A percentile compares a stretch with the other conserved stretches of the same genome.
These are phyloP conservation scores for Athelia sp. DNA, from an alignment of 1,284 basidiomycete genomes.

Conservation along the genomic window DNA sequence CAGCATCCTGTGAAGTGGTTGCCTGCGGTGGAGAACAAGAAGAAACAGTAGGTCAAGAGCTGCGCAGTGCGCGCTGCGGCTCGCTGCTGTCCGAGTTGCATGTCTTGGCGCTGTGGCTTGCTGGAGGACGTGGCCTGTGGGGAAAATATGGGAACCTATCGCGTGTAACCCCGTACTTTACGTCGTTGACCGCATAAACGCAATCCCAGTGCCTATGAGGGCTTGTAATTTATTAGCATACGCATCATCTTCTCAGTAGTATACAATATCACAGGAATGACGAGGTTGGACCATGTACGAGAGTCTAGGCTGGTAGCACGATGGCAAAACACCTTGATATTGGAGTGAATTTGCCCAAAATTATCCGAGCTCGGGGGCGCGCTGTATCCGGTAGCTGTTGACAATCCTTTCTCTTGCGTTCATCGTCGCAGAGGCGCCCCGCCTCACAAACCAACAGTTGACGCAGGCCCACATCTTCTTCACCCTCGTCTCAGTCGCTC, in stretches of 20 bases:
- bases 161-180: background rate
- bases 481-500: too few relatives aligned
- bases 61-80: background rate
- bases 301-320: background rate
- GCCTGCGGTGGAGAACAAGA: slow-evolving; percentile 26
- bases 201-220: too few relatives aligned
- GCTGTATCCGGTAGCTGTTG: too few relatives aligned
- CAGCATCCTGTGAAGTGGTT: slow-evolving; percentile 63
- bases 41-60: background rate
- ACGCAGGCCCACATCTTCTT: too few relatives aligned
- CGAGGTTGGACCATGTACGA: too few relatives aligned
- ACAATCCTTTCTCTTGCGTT: too few relatives aligned
- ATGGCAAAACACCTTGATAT: background rate
- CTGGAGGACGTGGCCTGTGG: background rate
- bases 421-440: too few relatives aligned
- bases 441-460: too few relatives aligned
- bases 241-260: too few relatives aligned
- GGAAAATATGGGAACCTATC: background rate
- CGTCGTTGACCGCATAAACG: background rate
- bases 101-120: background rate
- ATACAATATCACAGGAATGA: too few relatives aligned
- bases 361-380: too few relatives aligned
- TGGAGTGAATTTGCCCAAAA: background rate
- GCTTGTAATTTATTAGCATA: too few relatives aligned
- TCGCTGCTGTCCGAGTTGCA: background rate